Evolutionary conservation across 306 rosid species (phyloP).

Genomic region (Vachellia collinsii): DNA sequence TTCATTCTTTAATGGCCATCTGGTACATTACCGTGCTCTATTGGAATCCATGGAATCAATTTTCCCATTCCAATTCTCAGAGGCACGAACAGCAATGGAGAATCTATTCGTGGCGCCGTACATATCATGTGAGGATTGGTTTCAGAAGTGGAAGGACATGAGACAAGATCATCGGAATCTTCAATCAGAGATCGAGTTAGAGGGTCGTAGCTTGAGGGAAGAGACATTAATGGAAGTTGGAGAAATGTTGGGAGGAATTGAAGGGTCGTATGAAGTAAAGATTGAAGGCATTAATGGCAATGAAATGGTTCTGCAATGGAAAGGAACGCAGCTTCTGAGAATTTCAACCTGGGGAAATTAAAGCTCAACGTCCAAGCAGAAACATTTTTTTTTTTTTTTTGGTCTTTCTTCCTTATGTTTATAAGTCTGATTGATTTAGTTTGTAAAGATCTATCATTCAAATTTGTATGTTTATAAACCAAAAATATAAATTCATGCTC

Average conservation of each 20-base stretch:
- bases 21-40: constrained; percentile 56
- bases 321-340: constrained; percentile 50
- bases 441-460: constrained; percentile 33
- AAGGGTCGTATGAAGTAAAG: constrained; percentile 44
- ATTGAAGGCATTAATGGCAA: constrained; percentile 51
- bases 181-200: constrained; percentile 32
- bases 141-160: constrained; percentile 48
- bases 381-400: not conserved
- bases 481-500: not conserved
- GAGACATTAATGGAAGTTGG: constrained; percentile 48
- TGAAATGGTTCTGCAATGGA: constrained; percentile 60
- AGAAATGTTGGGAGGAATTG: constrained; percentile 49
- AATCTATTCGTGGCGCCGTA: constrained; percentile 55
- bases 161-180: constrained; percentile 25
- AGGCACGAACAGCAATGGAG: constrained; percentile 63
- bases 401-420: not conserved
- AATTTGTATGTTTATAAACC: not conserved
- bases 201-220: constrained; percentile 49
- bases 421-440: constrained; percentile 4
- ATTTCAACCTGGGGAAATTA: constrained; percentile 61
- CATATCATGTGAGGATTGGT: constrained; percentile 52
- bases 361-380: not conserved
- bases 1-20: constrained; percentile 53
- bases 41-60: constrained; percentile 55
- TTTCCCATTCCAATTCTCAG: constrained; percentile 46